A percentile compares a stretch with the other conserved stretches of the same genome.
Conservation (phyloP, 1,139 yeast species). For the Diutina sp. region DNA sequence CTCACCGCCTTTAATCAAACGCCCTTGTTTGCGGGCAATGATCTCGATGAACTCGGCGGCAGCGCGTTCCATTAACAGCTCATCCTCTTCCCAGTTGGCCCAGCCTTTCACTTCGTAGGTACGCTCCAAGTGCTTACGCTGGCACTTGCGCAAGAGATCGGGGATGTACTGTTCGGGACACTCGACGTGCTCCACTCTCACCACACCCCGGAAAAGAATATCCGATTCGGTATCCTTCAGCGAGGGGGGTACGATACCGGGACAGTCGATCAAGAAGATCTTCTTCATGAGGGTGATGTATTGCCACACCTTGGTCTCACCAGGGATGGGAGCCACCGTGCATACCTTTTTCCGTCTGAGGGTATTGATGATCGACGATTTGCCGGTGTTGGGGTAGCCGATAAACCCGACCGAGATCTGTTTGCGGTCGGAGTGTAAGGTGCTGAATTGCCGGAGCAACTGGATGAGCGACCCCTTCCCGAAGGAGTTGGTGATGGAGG, state of each 20-base stretch:
- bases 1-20: constrained; percentile 92
- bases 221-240: constrained; percentile 85
- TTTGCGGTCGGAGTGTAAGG: constrained; percentile 83
- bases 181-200: constrained; percentile 91
- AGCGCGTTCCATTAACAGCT: constrained; percentile 29
- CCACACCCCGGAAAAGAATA: constrained; percentile 91
- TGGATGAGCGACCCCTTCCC: constrained; percentile 96
- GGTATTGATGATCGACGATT: constrained; percentile 90
- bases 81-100: constrained; percentile 39
- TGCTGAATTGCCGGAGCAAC: constrained; percentile 81
- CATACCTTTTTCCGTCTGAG: constrained; percentile 91
- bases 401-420: constrained; percentile 95
- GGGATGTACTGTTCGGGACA: constrained; percentile 94
- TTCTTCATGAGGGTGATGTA: constrained; percentile 94
- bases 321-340: constrained; percentile 96
- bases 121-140: constrained; percentile 83
- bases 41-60: constrained; percentile 78
- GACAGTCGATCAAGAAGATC: constrained; percentile 92
- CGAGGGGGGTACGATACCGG: constrained; percentile 97
- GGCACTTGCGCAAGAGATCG: constrained; percentile 73
- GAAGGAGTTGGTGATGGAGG: constrained; percentile 91
- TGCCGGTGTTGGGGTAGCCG: constrained; percentile 97
- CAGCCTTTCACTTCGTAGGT: constrained; percentile 93
- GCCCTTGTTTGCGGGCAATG: constrained; percentile 85
- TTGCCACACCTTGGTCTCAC: constrained; percentile 99